Conservation (phyloP, 225 moss, liverwort and hornwort genomes). For the Pseudisothecium myosuroides region DNA sequence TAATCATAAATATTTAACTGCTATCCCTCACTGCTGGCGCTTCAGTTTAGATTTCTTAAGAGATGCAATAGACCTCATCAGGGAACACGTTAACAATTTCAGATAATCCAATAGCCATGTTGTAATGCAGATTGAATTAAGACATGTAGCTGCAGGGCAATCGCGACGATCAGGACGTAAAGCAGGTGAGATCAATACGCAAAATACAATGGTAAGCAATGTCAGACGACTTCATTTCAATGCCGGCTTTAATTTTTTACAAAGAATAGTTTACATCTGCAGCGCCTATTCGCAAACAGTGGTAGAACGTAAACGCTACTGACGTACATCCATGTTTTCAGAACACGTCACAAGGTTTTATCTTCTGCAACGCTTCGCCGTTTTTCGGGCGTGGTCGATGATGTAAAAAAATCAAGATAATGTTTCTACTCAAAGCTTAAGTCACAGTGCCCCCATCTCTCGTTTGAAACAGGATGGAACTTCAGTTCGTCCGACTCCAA, state of each 20-base stretch:
- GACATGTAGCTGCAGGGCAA: background rate
- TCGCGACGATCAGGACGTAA: background rate
- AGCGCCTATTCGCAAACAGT: background rate
- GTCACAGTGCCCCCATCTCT: background rate
- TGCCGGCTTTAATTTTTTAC: background rate
- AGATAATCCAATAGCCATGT: background rate
- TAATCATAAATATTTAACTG: background rate
- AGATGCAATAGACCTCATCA: background rate
- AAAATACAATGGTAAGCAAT: background rate
- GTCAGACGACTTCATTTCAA: background rate
- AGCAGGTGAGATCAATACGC: background rate
- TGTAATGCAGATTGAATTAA: background rate
- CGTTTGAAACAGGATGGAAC: background rate
- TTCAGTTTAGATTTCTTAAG: background rate
- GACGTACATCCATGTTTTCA: background rate
- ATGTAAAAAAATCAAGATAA: background rate
- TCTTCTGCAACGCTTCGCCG: slow-evolving; percentile 1
- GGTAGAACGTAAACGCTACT: background rate
- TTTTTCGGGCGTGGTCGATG: background rate
- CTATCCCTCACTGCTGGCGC: background rate
- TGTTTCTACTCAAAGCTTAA: background rate
- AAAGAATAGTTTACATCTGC: background rate
- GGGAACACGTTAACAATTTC: too few species aligned
- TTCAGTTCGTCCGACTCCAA: background rate
- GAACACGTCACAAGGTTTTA: background rate